phyloP scores from a whole-genome alignment of 805 yeast genomes.

The Ogataea dorogensis region DNA sequence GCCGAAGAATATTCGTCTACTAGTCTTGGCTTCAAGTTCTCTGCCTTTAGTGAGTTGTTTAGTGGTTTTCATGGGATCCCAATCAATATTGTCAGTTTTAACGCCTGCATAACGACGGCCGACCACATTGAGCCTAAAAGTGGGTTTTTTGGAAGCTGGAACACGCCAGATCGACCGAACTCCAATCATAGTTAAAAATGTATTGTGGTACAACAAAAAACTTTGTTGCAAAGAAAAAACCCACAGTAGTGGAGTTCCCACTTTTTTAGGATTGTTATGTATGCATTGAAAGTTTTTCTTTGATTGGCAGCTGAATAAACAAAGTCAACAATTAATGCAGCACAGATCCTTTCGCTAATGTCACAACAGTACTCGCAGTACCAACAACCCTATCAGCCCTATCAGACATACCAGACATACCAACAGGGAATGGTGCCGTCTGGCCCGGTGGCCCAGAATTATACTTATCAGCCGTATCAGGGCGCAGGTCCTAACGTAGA shows the following conservation, averaged over 20 bases:
- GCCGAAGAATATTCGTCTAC: conserved; percentile 31
- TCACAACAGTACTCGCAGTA: conserved; percentile 17
- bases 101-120: conserved; percentile 34
- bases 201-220: conserved; percentile 6
- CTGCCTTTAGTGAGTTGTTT: conserved; percentile 36
- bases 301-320: conserved; percentile 5
- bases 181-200: conserved; percentile 1
- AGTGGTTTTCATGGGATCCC: conserved; percentile 71
- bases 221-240: not conserved
- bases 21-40: conserved; percentile 22
- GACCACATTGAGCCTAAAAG: not conserved
- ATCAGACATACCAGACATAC: conserved; percentile 12
- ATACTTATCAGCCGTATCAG: conserved; percentile 11
- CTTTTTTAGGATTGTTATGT: conserved; percentile 9
- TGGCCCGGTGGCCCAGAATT: conserved; percentile 7
- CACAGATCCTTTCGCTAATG: conserved; percentile 9
- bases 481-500: conserved; percentile 5
- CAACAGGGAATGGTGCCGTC: conserved; percentile 11
- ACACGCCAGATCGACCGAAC: conserved; percentile 4
- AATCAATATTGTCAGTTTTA: conserved; percentile 73
- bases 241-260: conserved; percentile 1
- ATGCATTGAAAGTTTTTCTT: conserved; percentile 11
- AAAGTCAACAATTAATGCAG: conserved; percentile 7
- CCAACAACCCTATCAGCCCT: conserved; percentile 13
- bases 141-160: not conserved